Conservation (phyloP, 176 grass and related monocot genomes). For the Oryza glaberrima region DNA sequence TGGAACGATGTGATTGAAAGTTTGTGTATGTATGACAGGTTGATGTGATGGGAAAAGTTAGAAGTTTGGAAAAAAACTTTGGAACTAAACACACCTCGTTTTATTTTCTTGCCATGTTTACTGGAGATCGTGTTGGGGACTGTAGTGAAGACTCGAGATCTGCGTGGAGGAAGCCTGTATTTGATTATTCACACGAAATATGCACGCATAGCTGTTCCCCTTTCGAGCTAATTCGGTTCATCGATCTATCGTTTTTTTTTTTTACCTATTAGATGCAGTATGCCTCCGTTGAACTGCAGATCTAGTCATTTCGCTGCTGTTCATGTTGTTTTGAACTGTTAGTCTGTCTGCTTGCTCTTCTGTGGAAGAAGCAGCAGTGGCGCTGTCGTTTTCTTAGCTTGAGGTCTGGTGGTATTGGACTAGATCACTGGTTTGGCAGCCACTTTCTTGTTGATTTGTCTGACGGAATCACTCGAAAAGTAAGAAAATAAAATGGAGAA, state of each 20-base stretch:
- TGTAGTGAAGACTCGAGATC: not conserved
- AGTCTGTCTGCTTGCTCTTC: not conserved
- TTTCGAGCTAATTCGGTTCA: not conserved
- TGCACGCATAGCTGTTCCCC: not conserved
- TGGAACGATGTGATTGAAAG: too few species aligned
- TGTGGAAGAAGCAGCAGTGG: not conserved
- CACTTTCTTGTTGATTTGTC: slow-evolving; percentile 7
- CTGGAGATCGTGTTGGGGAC: not conserved
- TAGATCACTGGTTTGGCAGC: slow-evolving; percentile 8
- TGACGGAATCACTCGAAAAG: not conserved
- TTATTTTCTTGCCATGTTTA: not conserved
- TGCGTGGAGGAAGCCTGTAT: not conserved
- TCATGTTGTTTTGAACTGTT: not conserved
- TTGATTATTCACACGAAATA: not conserved
- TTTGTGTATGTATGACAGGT: too few species aligned
- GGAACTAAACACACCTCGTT: too few species aligned
- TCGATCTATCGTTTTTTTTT: not conserved
- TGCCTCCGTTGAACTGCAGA: not conserved
- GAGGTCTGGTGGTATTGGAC: not conserved
- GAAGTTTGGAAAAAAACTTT: too few species aligned
- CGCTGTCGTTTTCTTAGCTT: not conserved
- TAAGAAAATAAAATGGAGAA: not conserved
- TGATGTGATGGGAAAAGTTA: too few species aligned
- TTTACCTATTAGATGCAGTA: not conserved
- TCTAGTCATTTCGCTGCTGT: not conserved